Percentiles rank a stretch among this genome's conserved stretches.
Conservation (phyloP, 2,329 filamentous ascomycete genomes). For the Knoxdaviesia capensis region DNA sequence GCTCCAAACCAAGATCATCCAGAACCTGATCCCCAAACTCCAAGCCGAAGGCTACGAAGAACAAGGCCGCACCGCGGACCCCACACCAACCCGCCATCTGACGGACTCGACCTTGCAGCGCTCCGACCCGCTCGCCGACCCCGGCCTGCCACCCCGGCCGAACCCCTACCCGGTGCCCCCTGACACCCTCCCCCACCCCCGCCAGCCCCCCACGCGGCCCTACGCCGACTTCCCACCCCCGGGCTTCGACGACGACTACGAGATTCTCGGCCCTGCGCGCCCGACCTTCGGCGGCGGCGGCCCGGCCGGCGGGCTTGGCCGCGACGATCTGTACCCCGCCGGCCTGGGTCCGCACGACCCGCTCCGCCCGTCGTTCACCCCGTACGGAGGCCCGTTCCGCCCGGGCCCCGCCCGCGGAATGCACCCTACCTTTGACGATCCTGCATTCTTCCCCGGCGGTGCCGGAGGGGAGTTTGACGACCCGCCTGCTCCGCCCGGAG, state of each 20-base stretch:
- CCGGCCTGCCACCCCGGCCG: constrained; percentile 17
- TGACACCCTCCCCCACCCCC: constrained; percentile 63
- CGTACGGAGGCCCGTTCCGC: constrained; percentile 28
- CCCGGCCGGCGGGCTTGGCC: constrained; percentile 50
- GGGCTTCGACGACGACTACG: constrained; percentile 82
- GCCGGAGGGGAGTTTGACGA: constrained; percentile 21
- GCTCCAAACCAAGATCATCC: constrained; percentile 62
- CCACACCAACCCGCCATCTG: background rate
- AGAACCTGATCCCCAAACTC: constrained; percentile 61
- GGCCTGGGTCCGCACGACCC: constrained; percentile 76
- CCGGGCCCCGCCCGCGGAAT: constrained; percentile 44
- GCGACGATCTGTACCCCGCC: constrained; percentile 72
- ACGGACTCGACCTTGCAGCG: constrained; percentile 4
- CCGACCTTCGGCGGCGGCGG: constrained; percentile 17
- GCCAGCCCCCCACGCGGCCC: constrained; percentile 18
- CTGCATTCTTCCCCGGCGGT: constrained; percentile 14
- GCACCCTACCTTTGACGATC: constrained; percentile 91
- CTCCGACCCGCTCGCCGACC: constrained; percentile 46
- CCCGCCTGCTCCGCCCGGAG: constrained; percentile 63
- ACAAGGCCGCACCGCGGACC: background rate
- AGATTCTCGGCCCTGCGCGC: constrained; percentile 50
- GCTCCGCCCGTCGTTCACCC: constrained; percentile 44
- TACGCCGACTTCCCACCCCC: constrained; percentile 63
- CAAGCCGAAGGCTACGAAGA: constrained; percentile 57
- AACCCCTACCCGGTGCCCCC: constrained; percentile 29